Conservation (phyloP, 1,284 basidiomycete genomes). For the Leccinum pachyderme region DNA sequence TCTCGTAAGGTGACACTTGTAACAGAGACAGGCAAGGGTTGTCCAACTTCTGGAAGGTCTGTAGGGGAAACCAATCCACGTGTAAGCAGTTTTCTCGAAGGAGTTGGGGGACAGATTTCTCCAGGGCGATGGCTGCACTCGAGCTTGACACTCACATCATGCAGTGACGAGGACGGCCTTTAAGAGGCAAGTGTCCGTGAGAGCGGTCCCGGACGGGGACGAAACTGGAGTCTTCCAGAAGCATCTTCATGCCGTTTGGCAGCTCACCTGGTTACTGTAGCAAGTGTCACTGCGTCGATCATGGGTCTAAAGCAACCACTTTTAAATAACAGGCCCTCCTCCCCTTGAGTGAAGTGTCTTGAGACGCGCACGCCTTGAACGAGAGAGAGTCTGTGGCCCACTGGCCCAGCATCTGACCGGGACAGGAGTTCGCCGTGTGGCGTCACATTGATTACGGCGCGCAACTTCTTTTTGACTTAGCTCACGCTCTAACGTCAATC, state of each 20-base stretch:
- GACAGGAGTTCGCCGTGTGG: constrained; percentile 25
- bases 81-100: constrained; percentile 4
- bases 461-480: constrained; percentile 14
- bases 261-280: constrained; percentile 1
- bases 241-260: constrained; percentile 13
- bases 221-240: constrained; percentile 2
- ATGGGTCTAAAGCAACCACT: neutral
- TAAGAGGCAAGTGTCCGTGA: neutral
- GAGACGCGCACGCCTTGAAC: neutral
- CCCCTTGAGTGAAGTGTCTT: neutral
- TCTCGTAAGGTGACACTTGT: constrained; percentile 6
- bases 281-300: constrained; percentile 9
- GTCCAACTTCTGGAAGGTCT: constrained; percentile 37
- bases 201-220: constrained; percentile 8
- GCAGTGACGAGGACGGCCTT: neutral
- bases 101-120: neutral
- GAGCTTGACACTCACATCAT: neutral
- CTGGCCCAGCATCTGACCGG: neutral
- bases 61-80: constrained; percentile 12
- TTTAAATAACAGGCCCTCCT: neutral
- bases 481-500: constrained; percentile 23
- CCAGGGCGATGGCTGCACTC: neutral
- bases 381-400: too few relatives aligned
- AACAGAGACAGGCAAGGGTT: constrained; percentile 44
- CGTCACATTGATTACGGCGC: constrained; percentile 15